phyloP scores from a whole-genome alignment of 805 yeast genomes.

The Starmerella gropengiesseri region DNA sequence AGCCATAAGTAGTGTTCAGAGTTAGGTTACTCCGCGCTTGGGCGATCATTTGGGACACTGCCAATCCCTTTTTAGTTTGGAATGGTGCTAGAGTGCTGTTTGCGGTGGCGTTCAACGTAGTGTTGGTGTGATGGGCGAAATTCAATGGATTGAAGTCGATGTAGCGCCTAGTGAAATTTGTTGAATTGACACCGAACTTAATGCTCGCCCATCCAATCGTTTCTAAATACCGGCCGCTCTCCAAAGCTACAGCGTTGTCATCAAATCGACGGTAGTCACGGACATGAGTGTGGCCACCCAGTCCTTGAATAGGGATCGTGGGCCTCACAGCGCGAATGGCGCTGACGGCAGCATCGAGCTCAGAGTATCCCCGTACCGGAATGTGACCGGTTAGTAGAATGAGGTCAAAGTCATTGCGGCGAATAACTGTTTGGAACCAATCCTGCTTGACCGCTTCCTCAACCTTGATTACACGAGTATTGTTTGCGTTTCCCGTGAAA shows the following conservation, averaged over 20 bases:
- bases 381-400: constrained; percentile 69
- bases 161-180: constrained; percentile 49
- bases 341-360: constrained; percentile 38
- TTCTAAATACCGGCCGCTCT: constrained; percentile 87
- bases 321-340: constrained; percentile 52
- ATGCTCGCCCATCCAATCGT: constrained; percentile 83
- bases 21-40: constrained; percentile 39
- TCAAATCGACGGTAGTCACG: constrained; percentile 72
- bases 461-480: constrained; percentile 55
- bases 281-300: constrained; percentile 92
- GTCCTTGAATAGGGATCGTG: constrained; percentile 57
- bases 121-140: constrained; percentile 50
- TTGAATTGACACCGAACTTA: constrained; percentile 21
- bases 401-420: constrained; percentile 43
- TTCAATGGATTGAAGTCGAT: constrained; percentile 73
- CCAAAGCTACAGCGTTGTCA: constrained; percentile 58
- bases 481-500: constrained; percentile 49
- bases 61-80: constrained; percentile 45
- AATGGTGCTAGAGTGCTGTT: constrained; percentile 28
- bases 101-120: constrained; percentile 18
- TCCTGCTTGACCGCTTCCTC: constrained; percentile 40
- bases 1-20: constrained; percentile 49
- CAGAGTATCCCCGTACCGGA: constrained; percentile 55
- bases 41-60: constrained; percentile 38
- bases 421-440: constrained; percentile 52